Conservation (phyloP, 495 filamentous ascomycete species). For the Neurospora sp. region DNA sequence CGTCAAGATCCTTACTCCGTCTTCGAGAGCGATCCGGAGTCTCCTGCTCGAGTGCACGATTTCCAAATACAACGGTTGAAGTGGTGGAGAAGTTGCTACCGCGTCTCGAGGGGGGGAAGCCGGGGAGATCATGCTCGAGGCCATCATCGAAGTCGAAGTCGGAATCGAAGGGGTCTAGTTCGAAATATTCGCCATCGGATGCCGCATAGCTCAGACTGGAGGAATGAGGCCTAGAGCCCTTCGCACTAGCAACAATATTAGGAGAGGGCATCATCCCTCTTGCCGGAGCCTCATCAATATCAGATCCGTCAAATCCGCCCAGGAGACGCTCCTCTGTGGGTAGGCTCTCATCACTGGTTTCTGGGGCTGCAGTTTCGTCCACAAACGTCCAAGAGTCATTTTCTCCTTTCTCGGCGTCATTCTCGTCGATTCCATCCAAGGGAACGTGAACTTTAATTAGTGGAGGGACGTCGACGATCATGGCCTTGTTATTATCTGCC, state of each 20-base stretch:
- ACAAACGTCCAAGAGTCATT: neutral
- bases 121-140: slow-evolving; percentile 12
- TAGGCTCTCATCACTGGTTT: neutral
- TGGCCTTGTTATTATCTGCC: neutral
- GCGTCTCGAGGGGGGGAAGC: slow-evolving; percentile 13
- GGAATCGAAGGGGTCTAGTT: slow-evolving; percentile 1
- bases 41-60: slow-evolving; percentile 9
- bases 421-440: neutral
- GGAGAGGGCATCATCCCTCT: neutral
- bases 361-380: neutral
- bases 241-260: neutral
- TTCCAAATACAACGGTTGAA: slow-evolving; percentile 29
- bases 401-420: neutral
- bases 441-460: neutral
- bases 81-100: slow-evolving; percentile 29
- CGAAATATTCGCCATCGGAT: neutral
- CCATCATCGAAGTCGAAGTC: slow-evolving; percentile 13
- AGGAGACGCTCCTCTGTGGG: neutral
- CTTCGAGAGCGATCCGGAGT: slow-evolving; percentile 29
- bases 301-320: neutral
- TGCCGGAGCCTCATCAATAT: neutral
- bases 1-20: slow-evolving; percentile 12
- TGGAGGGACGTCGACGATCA: neutral
- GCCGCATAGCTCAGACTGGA: neutral
- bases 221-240: neutral